phyloP scores from a whole-genome alignment of 495 filamentous ascomycete species.

The Penicillium soppii region DNA sequence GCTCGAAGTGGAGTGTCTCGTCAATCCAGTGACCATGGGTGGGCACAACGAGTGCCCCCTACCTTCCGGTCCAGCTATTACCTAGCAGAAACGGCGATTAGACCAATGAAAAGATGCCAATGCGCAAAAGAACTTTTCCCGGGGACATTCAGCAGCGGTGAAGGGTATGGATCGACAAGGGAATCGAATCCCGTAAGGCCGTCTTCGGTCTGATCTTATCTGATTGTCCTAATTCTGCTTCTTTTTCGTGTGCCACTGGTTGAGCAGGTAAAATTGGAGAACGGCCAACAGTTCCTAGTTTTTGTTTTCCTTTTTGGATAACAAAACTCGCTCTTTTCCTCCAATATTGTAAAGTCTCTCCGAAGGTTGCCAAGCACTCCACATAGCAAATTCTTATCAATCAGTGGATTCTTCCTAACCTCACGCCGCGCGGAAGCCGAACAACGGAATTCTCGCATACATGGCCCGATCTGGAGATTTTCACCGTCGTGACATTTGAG shows the following conservation, averaged over 20 bases:
- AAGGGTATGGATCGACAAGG: slow-evolving; percentile 22
- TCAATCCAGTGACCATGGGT: slow-evolving; percentile 20
- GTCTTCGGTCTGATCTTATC: slow-evolving; percentile 31
- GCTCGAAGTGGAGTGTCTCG: slow-evolving; percentile 7
- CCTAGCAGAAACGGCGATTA: slow-evolving; percentile 21
- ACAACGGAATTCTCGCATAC: slow-evolving; percentile 15
- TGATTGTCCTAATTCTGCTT: slow-evolving; percentile 25
- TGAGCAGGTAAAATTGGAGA: slow-evolving; percentile 1
- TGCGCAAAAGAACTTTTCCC: slow-evolving; percentile 15
- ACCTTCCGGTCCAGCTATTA: slow-evolving; percentile 16
- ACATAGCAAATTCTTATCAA: slow-evolving; percentile 26
- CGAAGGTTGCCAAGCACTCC: slow-evolving; percentile 8
- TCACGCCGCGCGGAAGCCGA: slow-evolving; percentile 18
- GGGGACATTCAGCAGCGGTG: slow-evolving; percentile 10
- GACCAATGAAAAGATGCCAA: slow-evolving; percentile 13
- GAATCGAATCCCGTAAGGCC: slow-evolving; percentile 7
- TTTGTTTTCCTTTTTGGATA: background rate
- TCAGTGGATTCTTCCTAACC: slow-evolving; percentile 19
- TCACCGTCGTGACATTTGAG: slow-evolving; percentile 4
- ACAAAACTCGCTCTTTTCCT: no score
- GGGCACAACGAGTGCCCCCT: slow-evolving; percentile 1
- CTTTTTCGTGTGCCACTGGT: slow-evolving; percentile 7
- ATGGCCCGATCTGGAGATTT: background rate
- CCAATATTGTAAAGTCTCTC: no score
- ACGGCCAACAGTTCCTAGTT: background rate